These are phyloP conservation scores for Phytophthora europaea DNA, from an alignment of 352 stramenopile species.

Conservation along the genomic window DNA sequence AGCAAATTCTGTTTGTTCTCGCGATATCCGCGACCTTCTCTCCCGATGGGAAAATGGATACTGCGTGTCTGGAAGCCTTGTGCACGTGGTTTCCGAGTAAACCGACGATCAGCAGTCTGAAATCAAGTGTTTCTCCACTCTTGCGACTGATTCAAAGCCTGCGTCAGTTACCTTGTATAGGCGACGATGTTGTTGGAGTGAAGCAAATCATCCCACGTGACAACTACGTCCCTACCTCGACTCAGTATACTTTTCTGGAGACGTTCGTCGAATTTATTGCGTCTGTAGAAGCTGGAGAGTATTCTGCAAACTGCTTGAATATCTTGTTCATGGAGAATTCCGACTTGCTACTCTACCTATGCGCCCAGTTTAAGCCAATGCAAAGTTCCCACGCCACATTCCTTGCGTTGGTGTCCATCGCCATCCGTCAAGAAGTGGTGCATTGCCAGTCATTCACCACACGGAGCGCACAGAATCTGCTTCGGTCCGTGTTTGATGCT, in stretches of 20 bases:
- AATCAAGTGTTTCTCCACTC: conserved; percentile 5
- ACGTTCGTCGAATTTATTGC: conserved; percentile 22
- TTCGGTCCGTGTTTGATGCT: conserved; percentile 29
- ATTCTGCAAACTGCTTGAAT: conserved; percentile 24
- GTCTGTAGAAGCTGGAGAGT: conserved; percentile 13
- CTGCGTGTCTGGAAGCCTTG: conserved; percentile 21
- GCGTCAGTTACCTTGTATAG: conserved; percentile 19
- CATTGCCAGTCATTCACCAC: conserved; percentile 30
- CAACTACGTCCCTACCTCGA: neutral
- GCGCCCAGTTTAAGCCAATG: conserved; percentile 19
- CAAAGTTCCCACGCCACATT: conserved; percentile 18
- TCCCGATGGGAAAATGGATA: conserved; percentile 19
- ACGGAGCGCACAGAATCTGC: neutral
- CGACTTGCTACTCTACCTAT: conserved; percentile 28
- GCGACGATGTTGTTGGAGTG: neutral
- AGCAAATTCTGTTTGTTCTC: conserved; percentile 24
- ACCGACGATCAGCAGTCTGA: conserved; percentile 13
- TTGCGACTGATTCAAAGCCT: conserved; percentile 16
- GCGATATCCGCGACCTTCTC: conserved; percentile 13
- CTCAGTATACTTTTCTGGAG: conserved; percentile 21
- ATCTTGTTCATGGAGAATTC: conserved; percentile 29
- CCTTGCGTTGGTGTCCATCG: conserved; percentile 25
- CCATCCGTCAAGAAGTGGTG: conserved; percentile 8
- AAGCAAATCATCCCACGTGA: neutral
- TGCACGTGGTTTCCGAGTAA: conserved; percentile 29